phyloP scores from a whole-genome alignment of 2,329 filamentous ascomycete genomes.

The Calonectria crousiana region DNA sequence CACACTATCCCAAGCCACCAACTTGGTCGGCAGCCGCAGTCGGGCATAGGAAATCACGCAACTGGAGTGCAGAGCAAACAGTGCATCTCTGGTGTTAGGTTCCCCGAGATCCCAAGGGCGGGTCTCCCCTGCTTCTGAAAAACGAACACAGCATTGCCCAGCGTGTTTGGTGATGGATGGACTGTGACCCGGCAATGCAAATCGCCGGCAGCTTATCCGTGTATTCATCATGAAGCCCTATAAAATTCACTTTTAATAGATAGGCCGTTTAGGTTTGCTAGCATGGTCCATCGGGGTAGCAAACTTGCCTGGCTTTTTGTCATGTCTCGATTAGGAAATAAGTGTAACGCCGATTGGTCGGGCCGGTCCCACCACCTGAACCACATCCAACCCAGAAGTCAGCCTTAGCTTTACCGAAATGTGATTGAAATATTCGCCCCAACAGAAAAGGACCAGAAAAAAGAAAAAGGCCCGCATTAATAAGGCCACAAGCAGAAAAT shows the following conservation, averaged over 20 bases:
- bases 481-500: background rate
- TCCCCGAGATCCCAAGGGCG: background rate
- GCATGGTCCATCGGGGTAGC: background rate
- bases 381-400: background rate
- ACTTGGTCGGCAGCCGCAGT: background rate
- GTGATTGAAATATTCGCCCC: background rate
- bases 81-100: background rate
- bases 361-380: background rate
- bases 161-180: background rate
- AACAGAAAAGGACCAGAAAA: background rate
- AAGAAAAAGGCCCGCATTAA: background rate
- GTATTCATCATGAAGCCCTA: background rate
- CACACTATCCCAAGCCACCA: background rate
- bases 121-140: background rate
- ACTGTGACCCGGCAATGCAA: background rate
- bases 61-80: background rate
- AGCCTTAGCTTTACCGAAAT: background rate
- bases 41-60: background rate
- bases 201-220: background rate
- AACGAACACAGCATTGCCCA: background rate
- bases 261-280: background rate
- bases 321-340: background rate
- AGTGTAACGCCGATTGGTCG: background rate
- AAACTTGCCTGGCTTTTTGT: background rate
- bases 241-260: background rate